Evolutionary conservation across 2,329 filamentous ascomycete species (phyloP).

Genomic region (Hymenotorrendiella dingleyae): DNA sequence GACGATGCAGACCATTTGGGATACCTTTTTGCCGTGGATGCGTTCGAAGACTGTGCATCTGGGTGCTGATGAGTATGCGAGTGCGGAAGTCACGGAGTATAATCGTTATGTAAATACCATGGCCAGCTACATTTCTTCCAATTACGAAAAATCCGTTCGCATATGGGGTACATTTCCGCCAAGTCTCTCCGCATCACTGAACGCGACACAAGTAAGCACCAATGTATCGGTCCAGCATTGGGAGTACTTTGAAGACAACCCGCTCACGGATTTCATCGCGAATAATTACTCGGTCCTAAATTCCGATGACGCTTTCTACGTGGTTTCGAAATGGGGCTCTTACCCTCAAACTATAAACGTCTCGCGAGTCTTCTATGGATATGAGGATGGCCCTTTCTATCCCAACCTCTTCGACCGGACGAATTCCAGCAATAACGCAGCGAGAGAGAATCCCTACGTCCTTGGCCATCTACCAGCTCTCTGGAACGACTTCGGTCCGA

Average conservation of each 20-base stretch:
- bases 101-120: neutral
- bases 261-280: constrained; percentile 28
- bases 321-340: constrained; percentile 43
- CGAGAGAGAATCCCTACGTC: constrained; percentile 34
- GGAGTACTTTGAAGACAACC: constrained; percentile 48
- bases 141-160: constrained; percentile 39
- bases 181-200: constrained; percentile 22
- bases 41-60: constrained; percentile 49
- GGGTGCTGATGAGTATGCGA: constrained; percentile 50
- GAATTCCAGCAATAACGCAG: constrained; percentile 43
- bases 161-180: constrained; percentile 54
- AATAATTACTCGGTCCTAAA: constrained; percentile 47
- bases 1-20: constrained; percentile 47
- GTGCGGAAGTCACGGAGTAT: constrained; percentile 41
- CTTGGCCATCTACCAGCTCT: constrained; percentile 44
- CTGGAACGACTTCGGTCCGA: constrained; percentile 51
- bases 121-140: constrained; percentile 10
- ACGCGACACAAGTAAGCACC: constrained; percentile 34
- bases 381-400: constrained; percentile 38
- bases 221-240: constrained; percentile 50
- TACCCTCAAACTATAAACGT: constrained; percentile 44
- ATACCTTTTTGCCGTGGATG: constrained; percentile 49
- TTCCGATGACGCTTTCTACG: constrained; percentile 47
- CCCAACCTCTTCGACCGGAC: constrained; percentile 45
- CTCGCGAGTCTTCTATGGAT: constrained; percentile 40